Percentiles rank a stretch among this genome's conserved stretches.
phyloP scores from a whole-genome alignment of 106 monocot genomes.

The Dendrobium chrysotoxum region DNA sequence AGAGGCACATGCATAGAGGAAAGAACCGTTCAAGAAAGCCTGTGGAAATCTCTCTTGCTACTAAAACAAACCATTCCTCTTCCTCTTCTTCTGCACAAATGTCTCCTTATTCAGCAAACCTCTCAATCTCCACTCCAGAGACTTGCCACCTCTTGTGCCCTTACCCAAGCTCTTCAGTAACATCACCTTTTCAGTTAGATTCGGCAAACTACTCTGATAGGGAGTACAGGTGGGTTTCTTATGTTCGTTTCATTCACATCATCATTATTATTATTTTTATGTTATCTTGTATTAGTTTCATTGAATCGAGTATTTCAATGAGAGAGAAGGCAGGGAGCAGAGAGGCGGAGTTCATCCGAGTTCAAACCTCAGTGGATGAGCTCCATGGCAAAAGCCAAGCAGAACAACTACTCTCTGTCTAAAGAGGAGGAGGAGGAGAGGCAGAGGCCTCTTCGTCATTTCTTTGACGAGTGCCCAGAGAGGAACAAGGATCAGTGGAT shows the following conservation, averaged over 20 bases:
- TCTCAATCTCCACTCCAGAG: constrained; percentile 25
- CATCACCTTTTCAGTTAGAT: constrained; percentile 7
- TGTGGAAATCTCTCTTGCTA: constrained; percentile 74
- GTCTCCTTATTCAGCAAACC: constrained; percentile 10
- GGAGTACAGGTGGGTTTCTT: constrained; percentile 31
- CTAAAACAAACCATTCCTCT: not conserved
- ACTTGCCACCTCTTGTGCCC: constrained; percentile 26
- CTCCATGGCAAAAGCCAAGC: constrained; percentile 27
- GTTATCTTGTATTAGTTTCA: not conserved
- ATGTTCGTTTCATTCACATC: too few species aligned
- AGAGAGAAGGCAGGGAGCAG: constrained; percentile 7
- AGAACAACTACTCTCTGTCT: constrained; percentile 3
- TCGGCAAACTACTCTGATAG: constrained; percentile 13
- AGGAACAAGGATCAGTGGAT: constrained; percentile 31
- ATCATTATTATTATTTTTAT: not conserved
- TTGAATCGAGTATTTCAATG: not conserved
- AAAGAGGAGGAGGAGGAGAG: constrained; percentile 19
- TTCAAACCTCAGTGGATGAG: constrained; percentile 47
- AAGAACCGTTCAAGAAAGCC: constrained; percentile 99
- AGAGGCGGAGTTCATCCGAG: constrained; percentile 48
- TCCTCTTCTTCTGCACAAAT: not conserved
- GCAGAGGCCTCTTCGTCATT: constrained; percentile 41
- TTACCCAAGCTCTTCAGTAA: not conserved
- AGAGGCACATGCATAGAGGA: constrained; percentile 91
- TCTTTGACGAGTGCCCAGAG: constrained; percentile 66